Base-by-base conservation (phyloP, 495 filamentous ascomycete genomes). In the Aspergillus cristatus region DNA sequence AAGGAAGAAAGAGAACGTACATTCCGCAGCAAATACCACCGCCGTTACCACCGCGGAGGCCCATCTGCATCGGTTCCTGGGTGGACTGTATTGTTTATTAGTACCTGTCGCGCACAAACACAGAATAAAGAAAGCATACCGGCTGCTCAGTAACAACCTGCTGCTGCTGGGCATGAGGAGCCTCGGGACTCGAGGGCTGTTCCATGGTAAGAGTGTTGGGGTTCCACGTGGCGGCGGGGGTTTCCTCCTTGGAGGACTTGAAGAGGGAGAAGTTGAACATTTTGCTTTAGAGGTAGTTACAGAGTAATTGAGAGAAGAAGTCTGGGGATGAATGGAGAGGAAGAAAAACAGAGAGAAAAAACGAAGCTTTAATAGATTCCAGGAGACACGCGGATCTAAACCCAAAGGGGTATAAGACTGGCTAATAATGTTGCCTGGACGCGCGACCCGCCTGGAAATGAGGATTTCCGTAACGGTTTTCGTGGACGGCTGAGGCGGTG, bases 1-100 rank as follows among this genome's bases (percentile, higher is more conserved):
- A n/a, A n/a, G n/a, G n/a, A 38, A 32, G 17, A 7, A 15, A 12
- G 3, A 14, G 37, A 26, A 54, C 63, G 50, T 54, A 69, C 65
- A 67, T 14, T 54, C 65, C 65, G 36, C 65, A 69, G 57, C 65
- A 69, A 32, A 67, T 41, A 14, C 59, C 65, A 20, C 59, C 58
- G 5, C 42, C 56, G 38, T 54, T 58, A 45, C 65, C 65, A 44
- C 65, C 63, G 26, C 65, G 65, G n/a, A 69, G 53, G 38, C 53
- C 54, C 57, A 63, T 56, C 15, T 48, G 28, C 53, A 58, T 59
- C 13, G 55, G 43, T 38, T 66, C 58, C 20, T 64, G 50, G 24
- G 54, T 48, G 35, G 50, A 40, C 62, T 69, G 34, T 44, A 43
- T 18, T 18, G 13, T 41, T 20, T 13, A 6, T 41, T 33, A 7